phyloP scores from a whole-genome alignment of 2,329 filamentous ascomycete species.

The Periconia sp. region DNA sequence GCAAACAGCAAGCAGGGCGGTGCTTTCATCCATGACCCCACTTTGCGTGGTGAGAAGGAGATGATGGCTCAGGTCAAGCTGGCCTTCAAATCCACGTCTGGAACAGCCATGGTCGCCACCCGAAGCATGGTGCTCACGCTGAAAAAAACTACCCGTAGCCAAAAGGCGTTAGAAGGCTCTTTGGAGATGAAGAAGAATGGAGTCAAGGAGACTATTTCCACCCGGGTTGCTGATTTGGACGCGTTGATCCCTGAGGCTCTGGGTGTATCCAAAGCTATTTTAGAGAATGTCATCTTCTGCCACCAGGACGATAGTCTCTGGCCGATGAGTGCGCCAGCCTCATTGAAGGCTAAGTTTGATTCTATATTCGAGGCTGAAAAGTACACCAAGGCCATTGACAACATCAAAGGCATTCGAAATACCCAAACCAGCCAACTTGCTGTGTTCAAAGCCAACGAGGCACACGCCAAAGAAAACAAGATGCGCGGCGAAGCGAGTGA shows the following conservation, averaged over 20 bases:
- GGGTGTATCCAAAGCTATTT: conserved; percentile 84
- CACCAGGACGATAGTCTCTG: conserved; percentile 97
- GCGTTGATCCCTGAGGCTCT: conserved; percentile 81
- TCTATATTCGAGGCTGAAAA: conserved; percentile 97
- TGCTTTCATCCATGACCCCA: conserved; percentile 97
- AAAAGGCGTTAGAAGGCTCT: conserved; percentile 83
- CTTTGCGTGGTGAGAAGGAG: conserved; percentile 83
- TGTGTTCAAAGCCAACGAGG: conserved; percentile 72
- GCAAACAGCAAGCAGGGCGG: conserved; percentile 85
- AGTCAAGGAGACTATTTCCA: conserved; percentile 77
- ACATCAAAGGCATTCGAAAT: conserved; percentile 85
- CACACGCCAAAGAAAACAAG: conserved; percentile 79
- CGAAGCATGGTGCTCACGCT: conserved; percentile 83
- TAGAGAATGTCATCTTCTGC: conserved; percentile 96
- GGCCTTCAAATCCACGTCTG: conserved; percentile 77
- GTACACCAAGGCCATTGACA: conserved; percentile 96
- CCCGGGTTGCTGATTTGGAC: conserved; percentile 78
- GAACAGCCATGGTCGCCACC: conserved; percentile 78
- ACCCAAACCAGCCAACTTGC: conserved; percentile 75
- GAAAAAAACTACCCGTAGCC: conserved; percentile 73
- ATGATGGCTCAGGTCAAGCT: conserved; percentile 90
- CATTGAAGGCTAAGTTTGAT: conserved; percentile 91
- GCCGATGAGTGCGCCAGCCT: conserved; percentile 87
- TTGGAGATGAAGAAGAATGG: conserved; percentile 76
- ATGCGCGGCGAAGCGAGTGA: conserved; percentile 71